Percentiles rank a stretch among this genome's conserved stretches.
Evolutionary conservation across 1,284 basidiomycete species (phyloP).

Genomic region (Pseudozyma thailandica): DNA sequence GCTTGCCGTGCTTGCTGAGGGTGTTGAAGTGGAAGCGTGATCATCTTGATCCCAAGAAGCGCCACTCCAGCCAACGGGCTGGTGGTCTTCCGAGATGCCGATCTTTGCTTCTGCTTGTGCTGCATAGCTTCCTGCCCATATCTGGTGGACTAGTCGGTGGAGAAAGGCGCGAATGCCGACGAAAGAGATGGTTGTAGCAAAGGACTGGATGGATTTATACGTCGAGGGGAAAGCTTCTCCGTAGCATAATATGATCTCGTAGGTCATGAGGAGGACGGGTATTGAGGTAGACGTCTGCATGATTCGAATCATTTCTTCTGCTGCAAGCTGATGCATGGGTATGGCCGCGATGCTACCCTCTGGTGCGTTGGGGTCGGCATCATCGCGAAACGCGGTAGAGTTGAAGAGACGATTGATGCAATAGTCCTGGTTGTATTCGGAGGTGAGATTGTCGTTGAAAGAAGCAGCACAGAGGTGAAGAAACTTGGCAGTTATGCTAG

Average conservation of each 20-base stretch:
- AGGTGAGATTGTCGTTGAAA: slow-evolving; percentile 45
- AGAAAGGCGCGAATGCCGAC: slow-evolving; percentile 50
- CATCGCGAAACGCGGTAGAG: slow-evolving; percentile 37
- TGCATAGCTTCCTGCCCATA: slow-evolving; percentile 67
- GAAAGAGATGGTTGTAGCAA: slow-evolving; percentile 29
- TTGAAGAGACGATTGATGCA: slow-evolving; percentile 51
- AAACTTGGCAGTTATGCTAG: slow-evolving; percentile 42
- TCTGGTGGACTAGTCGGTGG: slow-evolving; percentile 62
- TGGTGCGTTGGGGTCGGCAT: slow-evolving; percentile 8
- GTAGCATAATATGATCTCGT: slow-evolving; percentile 79
- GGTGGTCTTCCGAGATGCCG: slow-evolving; percentile 19
- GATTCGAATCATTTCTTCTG: slow-evolving; percentile 44
- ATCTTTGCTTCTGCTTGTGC: slow-evolving; percentile 56
- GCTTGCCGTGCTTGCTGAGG: neutral
- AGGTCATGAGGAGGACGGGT: slow-evolving; percentile 82
- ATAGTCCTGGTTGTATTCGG: slow-evolving; percentile 50
- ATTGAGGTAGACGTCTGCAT: slow-evolving; percentile 76
- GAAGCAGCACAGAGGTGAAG: slow-evolving; percentile 56
- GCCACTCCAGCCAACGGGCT: slow-evolving; percentile 12
- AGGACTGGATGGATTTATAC: slow-evolving; percentile 48
- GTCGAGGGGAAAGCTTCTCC: slow-evolving; percentile 70
- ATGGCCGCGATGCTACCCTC: neutral
- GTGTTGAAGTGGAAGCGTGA: neutral
- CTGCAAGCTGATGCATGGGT: slow-evolving; percentile 43
- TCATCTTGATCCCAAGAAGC: slow-evolving; percentile 21